Base-by-base conservation (phyloP, 805 yeast genomes). In the Kodamaea kakaduensis region DNA sequence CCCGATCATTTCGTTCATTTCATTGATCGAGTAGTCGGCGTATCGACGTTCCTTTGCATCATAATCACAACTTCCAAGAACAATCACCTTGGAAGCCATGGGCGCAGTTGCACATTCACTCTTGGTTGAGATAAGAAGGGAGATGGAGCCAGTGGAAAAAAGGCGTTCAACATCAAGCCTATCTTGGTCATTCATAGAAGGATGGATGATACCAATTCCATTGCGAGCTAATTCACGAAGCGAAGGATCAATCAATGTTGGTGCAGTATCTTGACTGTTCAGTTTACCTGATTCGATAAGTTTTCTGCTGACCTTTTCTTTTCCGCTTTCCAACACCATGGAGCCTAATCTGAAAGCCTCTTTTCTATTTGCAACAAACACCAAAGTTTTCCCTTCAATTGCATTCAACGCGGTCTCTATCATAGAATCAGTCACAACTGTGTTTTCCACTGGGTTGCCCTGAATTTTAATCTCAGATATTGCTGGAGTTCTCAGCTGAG, bases 21-120 rank as follows among this genome's bases (percentile, higher is more conserved):
- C 81, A 41, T 68, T 72, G 17, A 85, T 67, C 1, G 86, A 64
- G 50, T 86, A 89, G 52, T 81, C 84, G 27, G 78, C 55, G 43
- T 72, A 75, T 20, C 89, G 61, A 46, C 80, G 85, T 45, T 84
- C 95, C 32, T 68, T 73, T 0, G 85, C 90, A 29, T 85, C 93
- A 50, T 66, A 82, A 13, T 58, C 65, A 47, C 77, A 81, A 0
- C 96, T 87, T 9, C 94, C 85, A 38, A 81, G 52, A 4, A 90
- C 67, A 17, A 83, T 56, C 3, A 83, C 84, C 31, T 67, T 56
- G 25, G 68, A 60, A 0, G 86, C 77, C 1, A 55, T 25, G 0
- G 89, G 86, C 6, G 67, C 57, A 43, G 59, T 66, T 27, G 54
- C 44, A 24, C 78, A 67, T 3, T 77, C 67, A 2, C 80, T 89